These are phyloP conservation scores for Pyrus betulifolia DNA, from an alignment of 306 rosid genomes.

Conservation along the genomic window DNA sequence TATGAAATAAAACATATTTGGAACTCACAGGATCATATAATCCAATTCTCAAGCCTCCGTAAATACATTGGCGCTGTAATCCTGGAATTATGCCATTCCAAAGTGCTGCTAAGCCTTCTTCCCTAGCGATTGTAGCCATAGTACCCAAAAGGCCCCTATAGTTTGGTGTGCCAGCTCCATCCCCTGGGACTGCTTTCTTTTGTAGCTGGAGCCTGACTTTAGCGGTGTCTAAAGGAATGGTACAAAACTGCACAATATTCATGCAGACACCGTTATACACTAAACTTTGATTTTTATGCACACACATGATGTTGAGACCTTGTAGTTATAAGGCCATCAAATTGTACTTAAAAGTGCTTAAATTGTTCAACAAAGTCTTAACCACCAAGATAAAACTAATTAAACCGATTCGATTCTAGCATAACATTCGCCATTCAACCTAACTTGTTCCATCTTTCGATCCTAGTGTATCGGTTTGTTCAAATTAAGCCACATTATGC, in stretches of 20 bases:
- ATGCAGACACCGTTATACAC: not conserved
- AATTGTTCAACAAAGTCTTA: not conserved
- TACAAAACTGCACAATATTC: slow-evolving; percentile 61
- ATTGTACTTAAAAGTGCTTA: not conserved
- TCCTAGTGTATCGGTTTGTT: not conserved
- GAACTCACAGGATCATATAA: slow-evolving; percentile 95
- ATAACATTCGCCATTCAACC: not conserved
- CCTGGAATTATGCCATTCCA: slow-evolving; percentile 98
- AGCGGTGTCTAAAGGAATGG: slow-evolving; percentile 91
- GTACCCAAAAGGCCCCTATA: slow-evolving; percentile 78
- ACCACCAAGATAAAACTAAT: not conserved
- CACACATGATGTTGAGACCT: not conserved
- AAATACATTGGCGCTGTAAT: slow-evolving; percentile 86
- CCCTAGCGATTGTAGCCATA: slow-evolving; percentile 71
- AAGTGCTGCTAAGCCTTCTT: slow-evolving; percentile 79
- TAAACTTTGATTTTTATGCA: not conserved
- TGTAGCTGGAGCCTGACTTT: slow-evolving; percentile 98
- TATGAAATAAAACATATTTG: slow-evolving; percentile 12
- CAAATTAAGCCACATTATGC: not conserved
- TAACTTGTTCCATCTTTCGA: not conserved
- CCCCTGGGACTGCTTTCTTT: slow-evolving; percentile 44
- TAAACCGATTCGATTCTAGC: not conserved
- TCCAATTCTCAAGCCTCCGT: slow-evolving; percentile 96
- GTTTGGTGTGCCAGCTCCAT: slow-evolving; percentile 43
- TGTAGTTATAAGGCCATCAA: not conserved